These are phyloP conservation scores for Globisporangium nunn DNA, from an alignment of 352 stramenopile species.

Conservation along the genomic window DNA sequence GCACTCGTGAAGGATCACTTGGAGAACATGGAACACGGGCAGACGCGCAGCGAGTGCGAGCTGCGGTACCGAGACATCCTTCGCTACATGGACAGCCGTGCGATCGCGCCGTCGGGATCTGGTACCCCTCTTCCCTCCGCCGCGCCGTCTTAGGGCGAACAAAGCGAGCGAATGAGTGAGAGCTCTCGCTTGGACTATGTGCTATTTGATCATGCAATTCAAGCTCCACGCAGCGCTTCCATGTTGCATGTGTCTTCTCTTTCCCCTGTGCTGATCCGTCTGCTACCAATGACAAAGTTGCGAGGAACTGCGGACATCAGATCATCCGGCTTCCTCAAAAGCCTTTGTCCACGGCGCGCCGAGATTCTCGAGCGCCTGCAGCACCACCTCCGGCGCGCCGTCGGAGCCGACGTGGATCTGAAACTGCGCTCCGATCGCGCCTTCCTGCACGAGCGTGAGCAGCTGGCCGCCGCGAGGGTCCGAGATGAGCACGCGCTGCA, in stretches of 20 bases:
- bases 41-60: conserved; percentile 64
- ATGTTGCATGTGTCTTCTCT: background rate
- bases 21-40: conserved; percentile 81
- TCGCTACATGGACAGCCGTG: conserved; percentile 58
- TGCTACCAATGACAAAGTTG: background rate
- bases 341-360: conserved; percentile 10
- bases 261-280: background rate
- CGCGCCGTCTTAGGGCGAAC: too few relatives aligned
- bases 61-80: conserved; percentile 82
- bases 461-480: conserved; percentile 19
- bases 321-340: conserved; percentile 8
- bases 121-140: background rate
- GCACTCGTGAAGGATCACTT: conserved; percentile 91
- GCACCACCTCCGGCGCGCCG: conserved; percentile 15
- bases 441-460: conserved; percentile 24
- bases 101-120: conserved; percentile 11
- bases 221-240: too few relatives aligned
- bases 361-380: conserved; percentile 17
- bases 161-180: too few relatives aligned
- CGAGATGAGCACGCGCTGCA: conserved; percentile 22
- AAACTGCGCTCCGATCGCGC: conserved; percentile 12
- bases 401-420: conserved; percentile 38
- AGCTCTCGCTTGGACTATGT: too few relatives aligned
- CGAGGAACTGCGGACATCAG: background rate
- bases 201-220: too few relatives aligned